Base-by-base conservation (phyloP, 306 rosid genomes). In the Abrus pulchellus region DNA sequence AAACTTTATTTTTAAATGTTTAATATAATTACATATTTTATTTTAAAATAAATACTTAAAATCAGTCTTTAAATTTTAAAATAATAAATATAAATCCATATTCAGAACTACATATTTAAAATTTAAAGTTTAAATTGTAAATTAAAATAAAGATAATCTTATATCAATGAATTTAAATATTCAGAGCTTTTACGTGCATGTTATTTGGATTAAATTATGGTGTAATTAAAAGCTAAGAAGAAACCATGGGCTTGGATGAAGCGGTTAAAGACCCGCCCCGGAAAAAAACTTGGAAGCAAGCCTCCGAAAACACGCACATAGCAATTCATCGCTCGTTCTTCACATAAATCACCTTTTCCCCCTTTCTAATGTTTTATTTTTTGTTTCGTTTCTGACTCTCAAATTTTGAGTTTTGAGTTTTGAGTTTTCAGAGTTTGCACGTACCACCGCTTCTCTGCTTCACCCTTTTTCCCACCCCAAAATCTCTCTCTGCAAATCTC, bases 321-420 rank as follows among this genome's bases (percentile, higher is more conserved):
- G 67, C 74, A 2, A 47, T 72, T 62, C 27, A 73, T 60, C 50
- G 40, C 27, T 13, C 6, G 0, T 20, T 29, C 59, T 9, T 59
- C 4, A 77, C 44, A 38, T 66, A 74, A 29, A 11, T 43, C 61
- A 49, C 60, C 47, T 72, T 73, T 76, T 71, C 76, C 27, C 3
- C 20, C 1, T 45, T 29, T 2, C 1, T 1, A 14, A 65, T 65
- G 71, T 73, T 50, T 0, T 34, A 12, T 6, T 9, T 74, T 30
- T 62, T 72, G 20, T 20, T 20, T 20, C 20, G 4, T 11, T 44
- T 62, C 50, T 64, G 29, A 52, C 79, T 84, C 76, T 3, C 33
- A 67, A 55, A 1, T 30, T 20, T 45, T 44, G 80, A 76, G 76
- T 76, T 80, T 45, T 44, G 80, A 76, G 76, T 76, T 80, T 63